Evolutionary conservation across 148 eudicot genomes (phyloP).

Genomic region (Heliosperma pusillum): DNA sequence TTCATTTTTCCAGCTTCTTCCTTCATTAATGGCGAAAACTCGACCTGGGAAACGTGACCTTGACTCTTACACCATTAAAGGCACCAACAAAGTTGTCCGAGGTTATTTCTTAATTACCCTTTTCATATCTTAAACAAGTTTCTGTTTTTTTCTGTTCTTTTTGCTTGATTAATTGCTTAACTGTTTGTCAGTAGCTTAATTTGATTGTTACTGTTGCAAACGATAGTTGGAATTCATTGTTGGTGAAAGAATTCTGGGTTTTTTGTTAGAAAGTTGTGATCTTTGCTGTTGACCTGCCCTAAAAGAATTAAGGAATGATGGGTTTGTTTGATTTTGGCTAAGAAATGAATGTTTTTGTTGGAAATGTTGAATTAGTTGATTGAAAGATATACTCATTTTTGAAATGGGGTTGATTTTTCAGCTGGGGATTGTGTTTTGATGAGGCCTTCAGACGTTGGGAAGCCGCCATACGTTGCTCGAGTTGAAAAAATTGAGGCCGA

Average conservation of each 20-base stretch:
- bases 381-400: not conserved
- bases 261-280: slow-evolving; percentile 7
- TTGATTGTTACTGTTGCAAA: not conserved
- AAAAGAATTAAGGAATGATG: not conserved
- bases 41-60: no score
- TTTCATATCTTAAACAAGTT: not conserved
- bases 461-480: slow-evolving; percentile 73
- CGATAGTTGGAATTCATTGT: not conserved
- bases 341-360: not conserved
- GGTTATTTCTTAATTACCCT: no score
- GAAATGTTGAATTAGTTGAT: not conserved
- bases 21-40: no score
- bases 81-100: no score
- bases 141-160: not conserved
- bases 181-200: not conserved
- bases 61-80: slow-evolving; percentile 1
- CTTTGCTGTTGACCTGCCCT: not conserved
- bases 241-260: not conserved
- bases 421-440: slow-evolving; percentile 82
- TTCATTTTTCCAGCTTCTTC: no score
- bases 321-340: not conserved
- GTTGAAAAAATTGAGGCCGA: slow-evolving; percentile 69
- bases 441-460: slow-evolving; percentile 72
- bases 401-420: slow-evolving; percentile 21
- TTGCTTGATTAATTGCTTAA: not conserved